Conservation (phyloP, 257 asterid genomes). For the Solanum dulcamara region DNA sequence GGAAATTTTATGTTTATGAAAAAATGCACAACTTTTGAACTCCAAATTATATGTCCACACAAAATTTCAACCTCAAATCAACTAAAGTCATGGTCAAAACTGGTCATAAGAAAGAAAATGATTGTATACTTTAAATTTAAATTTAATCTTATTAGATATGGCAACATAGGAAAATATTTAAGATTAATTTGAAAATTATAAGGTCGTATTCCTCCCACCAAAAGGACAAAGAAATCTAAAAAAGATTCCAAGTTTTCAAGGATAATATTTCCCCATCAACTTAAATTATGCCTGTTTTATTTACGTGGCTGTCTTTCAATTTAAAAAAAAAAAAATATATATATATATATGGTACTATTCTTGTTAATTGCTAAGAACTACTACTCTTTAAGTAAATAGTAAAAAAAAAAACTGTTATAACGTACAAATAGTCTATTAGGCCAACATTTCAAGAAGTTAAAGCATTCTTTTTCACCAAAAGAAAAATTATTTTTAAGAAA, state of each 20-base stretch:
- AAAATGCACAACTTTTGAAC: not conserved
- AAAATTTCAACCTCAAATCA: not conserved
- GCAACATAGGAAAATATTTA: not conserved
- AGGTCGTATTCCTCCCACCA: not conserved
- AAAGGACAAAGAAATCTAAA: not conserved
- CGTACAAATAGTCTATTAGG: not conserved
- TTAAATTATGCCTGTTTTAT: not conserved
- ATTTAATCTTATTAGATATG: not conserved
- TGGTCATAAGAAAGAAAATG: not conserved
- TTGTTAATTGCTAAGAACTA: not conserved
- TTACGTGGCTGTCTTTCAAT: not conserved
- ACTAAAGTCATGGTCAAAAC: not conserved
- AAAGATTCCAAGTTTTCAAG: not conserved
- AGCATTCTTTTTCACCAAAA: too few relatives aligned
- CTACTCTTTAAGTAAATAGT: too few relatives aligned
- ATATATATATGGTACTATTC: not conserved
- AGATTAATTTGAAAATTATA: not conserved
- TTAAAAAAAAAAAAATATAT: not conserved
- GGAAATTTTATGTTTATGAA: not conserved
- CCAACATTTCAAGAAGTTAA: not conserved
- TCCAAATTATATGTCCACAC: not conserved
- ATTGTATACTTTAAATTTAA: not conserved
- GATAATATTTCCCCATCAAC: not conserved
- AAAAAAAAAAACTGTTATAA: too few relatives aligned
- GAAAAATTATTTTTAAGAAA: not conserved